Evolutionary conservation across 345 rosid genomes (phyloP).

Genomic region (Acer campestre): DNA sequence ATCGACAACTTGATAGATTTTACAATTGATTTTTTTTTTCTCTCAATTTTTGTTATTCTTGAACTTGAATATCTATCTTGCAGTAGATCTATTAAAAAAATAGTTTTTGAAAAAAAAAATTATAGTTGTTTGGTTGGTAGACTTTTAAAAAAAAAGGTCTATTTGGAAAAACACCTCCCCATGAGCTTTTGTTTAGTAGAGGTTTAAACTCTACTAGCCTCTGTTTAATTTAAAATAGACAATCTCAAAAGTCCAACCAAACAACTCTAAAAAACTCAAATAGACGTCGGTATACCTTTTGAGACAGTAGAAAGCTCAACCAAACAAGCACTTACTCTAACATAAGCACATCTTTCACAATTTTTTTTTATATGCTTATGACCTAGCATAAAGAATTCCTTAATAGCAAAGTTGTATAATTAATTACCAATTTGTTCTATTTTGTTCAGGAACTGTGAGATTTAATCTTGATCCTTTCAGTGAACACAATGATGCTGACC

Average conservation of each 20-base stretch:
- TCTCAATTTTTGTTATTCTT: not conserved
- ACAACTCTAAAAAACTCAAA: too few species aligned
- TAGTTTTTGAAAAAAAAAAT: too few species aligned
- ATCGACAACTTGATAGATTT: not conserved
- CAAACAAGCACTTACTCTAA: not conserved
- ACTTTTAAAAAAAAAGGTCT: too few species aligned
- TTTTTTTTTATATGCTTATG: not conserved
- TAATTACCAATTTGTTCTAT: constrained; percentile 7
- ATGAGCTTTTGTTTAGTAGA: too few species aligned
- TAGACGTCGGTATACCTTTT: too few species aligned
- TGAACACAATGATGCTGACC: constrained; percentile 97
- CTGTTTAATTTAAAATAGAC: too few species aligned
- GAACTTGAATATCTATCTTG: not conserved
- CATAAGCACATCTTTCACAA: not conserved
- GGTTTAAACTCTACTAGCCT: too few species aligned
- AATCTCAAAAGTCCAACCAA: too few species aligned
- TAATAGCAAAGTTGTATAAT: not conserved
- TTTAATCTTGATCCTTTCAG: constrained; percentile 97
- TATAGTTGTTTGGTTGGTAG: too few species aligned
- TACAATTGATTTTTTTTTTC: not conserved
- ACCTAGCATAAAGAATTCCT: not conserved
- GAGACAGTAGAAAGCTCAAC: too few species aligned
- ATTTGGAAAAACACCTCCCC: too few species aligned
- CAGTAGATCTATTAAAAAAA: too few species aligned
- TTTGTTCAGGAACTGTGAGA: constrained; percentile 77